Percentiles rank a stretch among this genome's conserved stretches.
Evolutionary conservation across 1,139 yeast species (phyloP).

Genomic region (Kodamaea fungicola): DNA sequence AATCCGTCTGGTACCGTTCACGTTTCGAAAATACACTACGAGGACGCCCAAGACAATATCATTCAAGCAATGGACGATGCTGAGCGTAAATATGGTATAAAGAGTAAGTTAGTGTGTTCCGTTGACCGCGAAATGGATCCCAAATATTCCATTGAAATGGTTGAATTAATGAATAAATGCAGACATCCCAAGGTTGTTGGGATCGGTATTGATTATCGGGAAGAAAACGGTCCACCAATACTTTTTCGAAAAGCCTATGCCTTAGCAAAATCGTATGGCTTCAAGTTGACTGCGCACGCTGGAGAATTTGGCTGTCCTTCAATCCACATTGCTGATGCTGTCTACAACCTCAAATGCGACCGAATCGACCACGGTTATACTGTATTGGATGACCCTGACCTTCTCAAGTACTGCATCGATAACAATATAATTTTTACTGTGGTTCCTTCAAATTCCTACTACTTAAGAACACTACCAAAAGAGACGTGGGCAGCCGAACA

Average conservation of each 20-base stretch:
- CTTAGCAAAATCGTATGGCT: constrained; percentile 16
- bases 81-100: constrained; percentile 12
- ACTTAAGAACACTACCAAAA: constrained; percentile 16
- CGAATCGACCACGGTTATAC: constrained; percentile 24
- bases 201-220: constrained; percentile 24
- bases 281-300: constrained; percentile 20
- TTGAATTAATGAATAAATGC: constrained; percentile 11
- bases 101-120: constrained; percentile 17
- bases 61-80: constrained; percentile 17
- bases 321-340: constrained; percentile 16
- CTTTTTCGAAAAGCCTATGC: constrained; percentile 17
- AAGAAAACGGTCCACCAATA: constrained; percentile 19
- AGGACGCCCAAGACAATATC: constrained; percentile 17
- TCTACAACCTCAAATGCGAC: constrained; percentile 15
- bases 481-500: constrained; percentile 21
- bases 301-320: constrained; percentile 22
- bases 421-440: constrained; percentile 17
- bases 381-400: constrained; percentile 15
- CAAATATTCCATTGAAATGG: constrained; percentile 15
- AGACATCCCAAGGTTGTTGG: constrained; percentile 16
- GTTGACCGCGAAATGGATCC: constrained; percentile 19
- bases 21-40: constrained; percentile 17
- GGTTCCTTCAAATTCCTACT: constrained; percentile 24
- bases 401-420: constrained; percentile 14
- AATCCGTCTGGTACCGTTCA: constrained; percentile 23